Percentiles rank a stretch among this genome's conserved stretches.
Evolutionary conservation across 2,329 filamentous ascomycete species (phyloP).

Genomic region (Arthroderma sp.): DNA sequence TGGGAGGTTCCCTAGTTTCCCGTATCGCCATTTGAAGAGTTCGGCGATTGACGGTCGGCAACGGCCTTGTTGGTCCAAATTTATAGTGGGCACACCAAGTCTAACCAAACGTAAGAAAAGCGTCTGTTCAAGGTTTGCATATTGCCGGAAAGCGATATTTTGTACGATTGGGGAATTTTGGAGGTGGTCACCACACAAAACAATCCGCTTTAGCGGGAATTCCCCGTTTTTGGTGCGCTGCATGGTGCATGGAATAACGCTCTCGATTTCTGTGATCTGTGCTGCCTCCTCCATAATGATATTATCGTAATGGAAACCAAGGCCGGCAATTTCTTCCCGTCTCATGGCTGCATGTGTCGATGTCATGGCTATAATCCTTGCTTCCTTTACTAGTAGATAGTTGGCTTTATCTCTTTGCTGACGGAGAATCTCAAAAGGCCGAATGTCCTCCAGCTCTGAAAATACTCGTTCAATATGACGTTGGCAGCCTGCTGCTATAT

Average conservation of each 20-base stretch:
- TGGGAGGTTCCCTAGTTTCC: conserved; percentile 64
- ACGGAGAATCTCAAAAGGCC: conserved; percentile 87
- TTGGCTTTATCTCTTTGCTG: conserved; percentile 87
- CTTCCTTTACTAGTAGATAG: conserved; percentile 87
- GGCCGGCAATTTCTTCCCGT: conserved; percentile 70
- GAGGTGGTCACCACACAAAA: conserved; percentile 87
- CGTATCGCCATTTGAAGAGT: conserved; percentile 89
- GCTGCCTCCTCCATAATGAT: conserved; percentile 97
- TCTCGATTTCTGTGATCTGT: conserved; percentile 94
- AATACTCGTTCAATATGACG: conserved; percentile 84
- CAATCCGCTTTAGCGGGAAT: conserved; percentile 68
- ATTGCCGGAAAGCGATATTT: conserved; percentile 84
- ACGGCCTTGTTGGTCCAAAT: conserved; percentile 84
- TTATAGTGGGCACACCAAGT: conserved; percentile 80
- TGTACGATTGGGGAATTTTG: conserved; percentile 96
- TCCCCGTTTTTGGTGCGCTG: conserved; percentile 65
- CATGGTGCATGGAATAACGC: conserved; percentile 87
- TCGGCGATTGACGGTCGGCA: conserved; percentile 75
- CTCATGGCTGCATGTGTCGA: conserved; percentile 95
- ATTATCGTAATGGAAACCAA: conserved; percentile 97
- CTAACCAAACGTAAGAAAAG: conserved; percentile 84
- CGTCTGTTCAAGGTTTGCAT: conserved; percentile 90
- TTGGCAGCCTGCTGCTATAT: conserved; percentile 73
- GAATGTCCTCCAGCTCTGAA: conserved; percentile 77
- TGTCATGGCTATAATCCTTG: conserved; percentile 97